phyloP scores from a whole-genome alignment of 805 yeast species.

The Millerago galiae region DNA sequence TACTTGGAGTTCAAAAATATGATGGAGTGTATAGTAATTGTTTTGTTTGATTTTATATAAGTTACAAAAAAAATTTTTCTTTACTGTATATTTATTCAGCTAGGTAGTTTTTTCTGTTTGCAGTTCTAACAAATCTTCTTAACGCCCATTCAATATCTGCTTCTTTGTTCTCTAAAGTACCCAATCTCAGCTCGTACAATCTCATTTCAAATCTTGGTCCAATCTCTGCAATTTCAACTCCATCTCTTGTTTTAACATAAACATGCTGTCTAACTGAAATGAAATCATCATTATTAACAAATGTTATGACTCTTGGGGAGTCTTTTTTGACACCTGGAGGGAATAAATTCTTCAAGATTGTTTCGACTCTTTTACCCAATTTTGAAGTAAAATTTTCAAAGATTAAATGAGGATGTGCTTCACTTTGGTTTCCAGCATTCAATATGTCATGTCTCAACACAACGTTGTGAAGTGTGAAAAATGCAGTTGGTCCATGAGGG shows the following conservation, averaged over 20 bases:
- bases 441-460: conserved; percentile 88
- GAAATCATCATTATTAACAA: conserved; percentile 84
- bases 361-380: conserved; percentile 76
- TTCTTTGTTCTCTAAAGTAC: conserved; percentile 90
- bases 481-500: conserved; percentile 97
- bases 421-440: conserved; percentile 81
- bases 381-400: conserved; percentile 83
- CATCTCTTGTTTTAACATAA: conserved; percentile 80
- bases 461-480: conserved; percentile 91
- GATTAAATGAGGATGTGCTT: conserved; percentile 88
- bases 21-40: not conserved
- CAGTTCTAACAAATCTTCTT: conserved; percentile 90
- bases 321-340: conserved; percentile 96
- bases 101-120: conserved; percentile 87
- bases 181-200: conserved; percentile 78
- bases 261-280: conserved; percentile 94
- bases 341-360: conserved; percentile 78
- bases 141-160: conserved; percentile 98
- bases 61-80: too few relatives aligned
- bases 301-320: conserved; percentile 85
- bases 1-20: too few relatives aligned
- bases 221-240: conserved; percentile 88
- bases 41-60: not conserved
- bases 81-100: conserved; percentile 12
- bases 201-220: conserved; percentile 99